These are phyloP conservation scores for Mortierella polycephala DNA, from an alignment of 371 early-diverging fungal species.

Conservation along the genomic window DNA sequence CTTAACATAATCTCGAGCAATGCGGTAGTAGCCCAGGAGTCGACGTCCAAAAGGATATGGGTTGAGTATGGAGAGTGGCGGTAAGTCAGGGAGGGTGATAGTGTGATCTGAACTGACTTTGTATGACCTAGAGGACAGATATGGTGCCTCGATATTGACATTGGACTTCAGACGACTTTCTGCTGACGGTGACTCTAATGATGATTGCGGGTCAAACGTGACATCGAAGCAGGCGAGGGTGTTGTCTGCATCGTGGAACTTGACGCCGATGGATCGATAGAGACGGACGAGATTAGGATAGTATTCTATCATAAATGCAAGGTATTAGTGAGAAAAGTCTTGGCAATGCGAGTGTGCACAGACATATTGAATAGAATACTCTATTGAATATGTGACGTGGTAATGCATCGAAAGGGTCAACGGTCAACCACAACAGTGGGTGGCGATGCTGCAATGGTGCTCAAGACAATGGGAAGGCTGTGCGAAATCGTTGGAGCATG, in stretches of 20 bases:
- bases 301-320: conserved; percentile 45
- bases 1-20: conserved; percentile 50
- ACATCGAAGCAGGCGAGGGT: conserved; percentile 53
- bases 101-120: conserved; percentile 45
- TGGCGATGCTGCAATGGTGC: not conserved
- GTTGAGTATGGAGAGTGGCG: conserved; percentile 45
- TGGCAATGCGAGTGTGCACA: not conserved
- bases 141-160: conserved; percentile 37
- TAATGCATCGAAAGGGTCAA: not conserved
- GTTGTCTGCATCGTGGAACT: conserved; percentile 54
- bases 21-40: conserved; percentile 50
- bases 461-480: too few species aligned
- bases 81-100: conserved; percentile 51
- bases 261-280: conserved; percentile 49
- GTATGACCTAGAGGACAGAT: conserved; percentile 53
- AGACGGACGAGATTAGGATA: conserved; percentile 59
- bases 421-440: not conserved
- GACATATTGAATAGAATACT: conserved; percentile 1
- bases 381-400: not conserved
- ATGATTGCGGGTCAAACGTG: conserved; percentile 21
- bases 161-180: conserved; percentile 6
- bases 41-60: conserved; percentile 53
- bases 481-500: not conserved
- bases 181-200: not conserved
- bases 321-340: not conserved